Evolutionary conservation across 352 stramenopile genomes (phyloP), one percentile per base, ranked within the genome.

Genomic region (Pythium sp.): DNA sequence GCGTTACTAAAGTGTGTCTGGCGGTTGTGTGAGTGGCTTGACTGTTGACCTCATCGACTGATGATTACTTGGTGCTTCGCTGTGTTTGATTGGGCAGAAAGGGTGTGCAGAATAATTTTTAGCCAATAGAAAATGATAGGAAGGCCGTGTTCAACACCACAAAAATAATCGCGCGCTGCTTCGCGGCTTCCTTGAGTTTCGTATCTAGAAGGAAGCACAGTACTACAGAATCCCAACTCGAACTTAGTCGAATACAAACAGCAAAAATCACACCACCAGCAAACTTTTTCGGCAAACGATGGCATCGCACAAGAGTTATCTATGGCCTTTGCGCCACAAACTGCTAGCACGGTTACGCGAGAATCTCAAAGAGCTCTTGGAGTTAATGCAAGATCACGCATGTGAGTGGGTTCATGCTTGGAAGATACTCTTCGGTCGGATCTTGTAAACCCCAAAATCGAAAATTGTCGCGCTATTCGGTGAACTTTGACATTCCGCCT

Each of bases 131-230:
- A 14, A 51, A 12, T 24, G 18, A 6, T 7, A 5, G 43, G 7
- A 12, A 24, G 7, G 7, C 18, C 43, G 2, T 14, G 51, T 14
- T 43, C 12, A 28, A 24, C 22, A 67, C 62, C 62, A 67, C 62
- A 58, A 67, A 67, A 67, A 67, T 53, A 63, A 58, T 53, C 63
- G 34, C 30, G 46, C 22, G 60, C 28, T 26, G 38, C 60, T 49
- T 38, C 11, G 9, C 4, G n/a, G 5, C 9, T 47, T 65, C 49
- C 22, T 49, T 32, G 47, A 4, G 28, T 15, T 56, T 56, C 22
- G 49, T 56, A 56, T 30, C 8, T 56, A 7, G 8, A 30, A 5
- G n/a, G 22, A 56, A 22, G 9, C 4, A 0, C n/a, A 43, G 5
- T 61, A 60, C 43, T 51, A 6, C 2, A 12, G 2, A 5, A 9